Base-by-base conservation (phyloP, 2,329 filamentous ascomycete species). In the Talaromyces sp. region DNA sequence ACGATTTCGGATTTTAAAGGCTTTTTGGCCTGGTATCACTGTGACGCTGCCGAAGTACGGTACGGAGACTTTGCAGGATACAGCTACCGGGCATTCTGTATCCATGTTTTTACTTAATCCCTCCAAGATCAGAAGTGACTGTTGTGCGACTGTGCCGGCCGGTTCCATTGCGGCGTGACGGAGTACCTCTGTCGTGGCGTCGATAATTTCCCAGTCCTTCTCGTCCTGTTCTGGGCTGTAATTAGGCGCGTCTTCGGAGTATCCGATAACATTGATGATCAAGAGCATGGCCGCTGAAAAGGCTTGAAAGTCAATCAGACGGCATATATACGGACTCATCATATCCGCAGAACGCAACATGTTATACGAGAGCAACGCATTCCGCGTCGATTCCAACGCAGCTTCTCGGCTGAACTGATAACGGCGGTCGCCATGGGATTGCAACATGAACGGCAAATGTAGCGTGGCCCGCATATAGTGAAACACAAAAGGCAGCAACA, bases 401-500 rank as follows among this genome's bases (percentile, higher is more conserved):
- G 74, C 70, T 8, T 71, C 66, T 39, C 77, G 76, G 48, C 76
- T 82, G 64, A 77, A 75, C 60, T 76, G 73, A 65, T 77, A 82
- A 45, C 70, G 71, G 27, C 71, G 69, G 27, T 82, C 75, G 2
- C 67, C 60, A 6, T 72, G 72, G 0, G 76, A 74, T 62, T 78
- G 76, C 14, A 82, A 71, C 74, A 83, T 79, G 64, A 82, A 82
- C 0, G 82, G 82, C 47, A 83, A 71, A 66, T 84, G 82, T 13
- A 83, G 70, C 47, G 81, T 64, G 50, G 79, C 75, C 31, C 75
- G 74, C 11, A 76, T 62, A 22, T 77, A 72, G 60, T 80, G 75
- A 65, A 78, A 78, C 62, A 75, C 73, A 43, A 83, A 76, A 41
- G 79, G 80, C 35, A 75, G 59, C 13, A 75, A 70, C 33, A 80